Percentiles rank a stretch among this genome's conserved stretches.
Conservation (phyloP, 2,329 filamentous ascomycete species). For the Fusarium fracticaudum region DNA sequence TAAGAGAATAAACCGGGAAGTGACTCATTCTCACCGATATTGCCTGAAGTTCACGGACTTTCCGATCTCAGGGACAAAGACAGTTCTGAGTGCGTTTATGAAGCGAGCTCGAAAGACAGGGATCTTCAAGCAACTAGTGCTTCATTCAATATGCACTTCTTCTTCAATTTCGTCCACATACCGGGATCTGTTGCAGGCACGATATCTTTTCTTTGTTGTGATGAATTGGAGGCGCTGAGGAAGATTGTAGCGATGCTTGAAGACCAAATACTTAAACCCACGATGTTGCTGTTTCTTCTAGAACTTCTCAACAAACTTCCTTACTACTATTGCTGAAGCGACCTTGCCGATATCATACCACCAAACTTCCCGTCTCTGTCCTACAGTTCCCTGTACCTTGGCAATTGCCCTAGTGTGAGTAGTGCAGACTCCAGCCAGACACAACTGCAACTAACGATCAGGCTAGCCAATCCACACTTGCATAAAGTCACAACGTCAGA, state of each 20-base stretch:
- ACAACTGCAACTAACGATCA: neutral
- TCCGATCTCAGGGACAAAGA: neutral
- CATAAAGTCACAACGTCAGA: fast-evolving
- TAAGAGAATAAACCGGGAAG: no score
- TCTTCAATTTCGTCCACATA: neutral
- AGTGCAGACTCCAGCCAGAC: no score
- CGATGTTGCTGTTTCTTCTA: neutral
- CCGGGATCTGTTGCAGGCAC: neutral
- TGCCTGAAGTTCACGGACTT: neutral
- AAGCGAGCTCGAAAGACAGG: fast-evolving
- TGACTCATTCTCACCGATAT: neutral
- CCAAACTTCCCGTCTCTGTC: neutral
- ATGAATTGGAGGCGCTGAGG: neutral
- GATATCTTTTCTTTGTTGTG: neutral
- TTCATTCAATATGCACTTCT: neutral
- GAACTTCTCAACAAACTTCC: fast-evolving
- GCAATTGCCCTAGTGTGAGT: neutral
- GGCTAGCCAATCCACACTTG: neutral
- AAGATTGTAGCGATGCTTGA: neutral
- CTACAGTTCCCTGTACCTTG: neutral
- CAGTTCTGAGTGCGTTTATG: neutral
- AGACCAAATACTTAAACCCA: neutral
- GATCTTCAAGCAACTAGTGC: neutral
- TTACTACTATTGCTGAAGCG: neutral
- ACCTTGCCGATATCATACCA: fast-evolving